Conservation (phyloP, 2,329 filamentous ascomycete genomes). For the Didymella segeticola region DNA sequence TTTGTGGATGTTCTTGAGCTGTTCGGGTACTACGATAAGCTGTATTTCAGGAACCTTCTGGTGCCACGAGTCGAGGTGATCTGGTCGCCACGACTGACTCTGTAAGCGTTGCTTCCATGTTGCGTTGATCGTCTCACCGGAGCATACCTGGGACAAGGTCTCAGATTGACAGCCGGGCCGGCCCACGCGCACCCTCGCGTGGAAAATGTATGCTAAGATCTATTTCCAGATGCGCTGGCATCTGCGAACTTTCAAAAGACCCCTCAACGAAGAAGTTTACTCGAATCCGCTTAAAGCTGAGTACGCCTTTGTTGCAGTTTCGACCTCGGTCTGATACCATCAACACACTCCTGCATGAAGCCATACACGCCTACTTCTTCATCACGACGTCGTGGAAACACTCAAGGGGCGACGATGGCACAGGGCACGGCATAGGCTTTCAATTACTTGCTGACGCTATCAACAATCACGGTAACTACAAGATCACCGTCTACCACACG, state of each 20-base stretch:
- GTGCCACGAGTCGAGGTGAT: constrained; percentile 50
- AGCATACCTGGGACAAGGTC: constrained; percentile 2
- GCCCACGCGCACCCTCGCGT: constrained; percentile 19
- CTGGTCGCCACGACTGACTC: constrained; percentile 54
- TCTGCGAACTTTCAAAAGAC: constrained; percentile 54
- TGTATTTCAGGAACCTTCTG: constrained; percentile 54
- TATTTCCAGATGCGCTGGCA: constrained; percentile 50
- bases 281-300: constrained; percentile 53
- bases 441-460: constrained; percentile 54
- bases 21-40: constrained; percentile 49
- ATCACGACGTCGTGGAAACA: constrained; percentile 53
- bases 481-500: constrained; percentile 53
- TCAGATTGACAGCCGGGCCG: constrained; percentile 15
- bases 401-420: constrained; percentile 51
- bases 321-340: constrained; percentile 52
- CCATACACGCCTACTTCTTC: constrained; percentile 57
- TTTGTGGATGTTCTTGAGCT: constrained; percentile 52
- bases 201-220: constrained; percentile 25
- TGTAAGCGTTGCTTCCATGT: constrained; percentile 36
- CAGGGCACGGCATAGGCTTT: constrained; percentile 53
- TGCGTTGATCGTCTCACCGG: constrained; percentile 12
- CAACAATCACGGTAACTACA: constrained; percentile 52
- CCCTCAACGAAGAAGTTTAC: constrained; percentile 46
- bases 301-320: constrained; percentile 53
- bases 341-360: constrained; percentile 55